Base-by-base conservation (phyloP, 1,284 basidiomycete genomes). In the Filobasidium uniguttulatum region DNA sequence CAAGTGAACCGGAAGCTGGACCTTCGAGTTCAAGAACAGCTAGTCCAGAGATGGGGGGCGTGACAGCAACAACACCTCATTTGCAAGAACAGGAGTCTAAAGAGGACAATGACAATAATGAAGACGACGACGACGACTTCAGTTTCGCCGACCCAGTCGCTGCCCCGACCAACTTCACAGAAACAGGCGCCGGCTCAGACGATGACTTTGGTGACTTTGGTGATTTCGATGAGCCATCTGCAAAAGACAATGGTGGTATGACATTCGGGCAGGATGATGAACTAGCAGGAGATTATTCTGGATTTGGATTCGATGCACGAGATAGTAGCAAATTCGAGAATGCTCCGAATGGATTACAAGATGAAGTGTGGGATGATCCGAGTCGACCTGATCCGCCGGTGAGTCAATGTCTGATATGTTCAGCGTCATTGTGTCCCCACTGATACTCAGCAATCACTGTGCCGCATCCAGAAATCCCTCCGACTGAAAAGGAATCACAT, bases 141-240 rank as follows among this genome's bases (percentile, higher is more conserved):
- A 56, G 58, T 30, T 50, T 49, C 26, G 50, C 50, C n/a, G 38
- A 50, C 23, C 50, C 59, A 6, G 54, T 50, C 22, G 54, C 53
- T 8, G 52, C 53, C 33, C 56, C 59, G 23, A 55, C 48, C n/a
- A 36, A 30, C 37, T 65, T 71, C 28, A 72, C 74, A 57, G 63
- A 44, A 17, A 31, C 44, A 19, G 38, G 33, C 10, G 34, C 31
- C 30, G 45, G 44, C 10, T 56, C 34, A 8, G 23, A 33, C 15
- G 46, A 44, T 25, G 50, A 51, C 20, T 44, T 48, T n/a, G 58
- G 28, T 49, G 68, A 60, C 14, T 68, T 70, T 55, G 69, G 67
- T 1, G 71, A 89, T 61, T 86, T 86, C 65, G 84, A 78, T 49
- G 85, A 85, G 41, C 31, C 34, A 26, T 9, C 40, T 17, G 34